phyloP scores from a whole-genome alignment of 169 alveolate genomes.

The Babesia divergens region DNA sequence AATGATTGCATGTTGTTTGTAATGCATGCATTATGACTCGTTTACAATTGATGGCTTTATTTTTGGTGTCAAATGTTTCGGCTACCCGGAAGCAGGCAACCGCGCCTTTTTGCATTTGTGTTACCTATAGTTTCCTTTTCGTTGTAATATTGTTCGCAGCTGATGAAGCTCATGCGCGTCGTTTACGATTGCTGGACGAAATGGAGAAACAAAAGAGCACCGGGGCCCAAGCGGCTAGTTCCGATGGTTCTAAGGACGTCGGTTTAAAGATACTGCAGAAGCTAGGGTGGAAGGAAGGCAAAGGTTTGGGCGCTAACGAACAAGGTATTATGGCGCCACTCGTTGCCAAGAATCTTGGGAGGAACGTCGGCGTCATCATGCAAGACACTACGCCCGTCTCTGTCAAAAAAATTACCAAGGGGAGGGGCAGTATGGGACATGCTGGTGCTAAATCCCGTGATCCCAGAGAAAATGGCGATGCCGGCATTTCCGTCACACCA shows the following conservation, averaged over 20 bases:
- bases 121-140: too few species aligned
- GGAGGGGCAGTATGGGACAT: not conserved
- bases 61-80: too few species aligned
- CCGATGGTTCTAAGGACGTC: slow-evolving; percentile 68
- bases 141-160: too few species aligned
- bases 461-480: not conserved
- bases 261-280: slow-evolving; percentile 85
- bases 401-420: not conserved
- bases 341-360: slow-evolving; percentile 77
- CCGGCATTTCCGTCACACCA: not conserved
- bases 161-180: slow-evolving; percentile 22
- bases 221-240: not conserved
- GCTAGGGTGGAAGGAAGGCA: slow-evolving; percentile 88
- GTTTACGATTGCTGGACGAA: slow-evolving; percentile 9
- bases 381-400: slow-evolving; percentile 35
- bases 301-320: slow-evolving; percentile 82
- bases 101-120: too few species aligned
- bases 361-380: slow-evolving; percentile 82
- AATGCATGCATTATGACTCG: too few species aligned
- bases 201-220: not conserved
- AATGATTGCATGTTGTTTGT: too few species aligned
- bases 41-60: too few species aligned
- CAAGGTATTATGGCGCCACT: slow-evolving; percentile 85
- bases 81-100: too few species aligned
- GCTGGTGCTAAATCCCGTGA: not conserved